Conservation (phyloP, 1,284 basidiomycete genomes). For the Fomitopsis schrenkii region DNA sequence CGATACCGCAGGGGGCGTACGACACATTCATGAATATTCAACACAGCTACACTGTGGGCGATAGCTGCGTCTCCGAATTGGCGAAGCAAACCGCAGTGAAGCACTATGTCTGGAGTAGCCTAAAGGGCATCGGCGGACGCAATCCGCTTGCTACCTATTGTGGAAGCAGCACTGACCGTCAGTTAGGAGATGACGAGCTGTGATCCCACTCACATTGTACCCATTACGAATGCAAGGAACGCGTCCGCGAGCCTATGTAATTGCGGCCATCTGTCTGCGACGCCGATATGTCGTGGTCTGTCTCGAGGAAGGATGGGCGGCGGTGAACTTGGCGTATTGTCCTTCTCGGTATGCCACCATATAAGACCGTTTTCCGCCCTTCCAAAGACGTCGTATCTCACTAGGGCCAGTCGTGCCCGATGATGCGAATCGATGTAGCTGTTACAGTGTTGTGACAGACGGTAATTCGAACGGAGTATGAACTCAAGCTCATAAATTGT, state of each 20-base stretch:
- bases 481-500: no score
- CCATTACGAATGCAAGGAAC: constrained; percentile 33
- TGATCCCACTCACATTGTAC: constrained; percentile 2
- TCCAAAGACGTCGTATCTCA: no score
- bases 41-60: constrained; percentile 44
- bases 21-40: constrained; percentile 43
- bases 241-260: constrained; percentile 35
- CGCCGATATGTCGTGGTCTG: constrained; percentile 33
- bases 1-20: constrained; percentile 38
- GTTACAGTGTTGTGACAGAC: no score
- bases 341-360: no score
- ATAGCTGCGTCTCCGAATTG: constrained; percentile 42
- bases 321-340: no score
- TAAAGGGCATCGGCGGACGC: constrained; percentile 39
- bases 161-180: background rate
- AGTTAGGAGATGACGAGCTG: background rate
- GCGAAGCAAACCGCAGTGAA: constrained; percentile 36
- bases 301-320: background rate
- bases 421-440: no score
- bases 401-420: no score
- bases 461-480: no score
- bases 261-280: constrained; percentile 32
- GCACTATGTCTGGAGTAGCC: constrained; percentile 45
- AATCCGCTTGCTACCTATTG: background rate
- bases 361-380: no score